phyloP scores from a whole-genome alignment of 768 basidiomycete genomes.

The Trametes cingulata region DNA sequence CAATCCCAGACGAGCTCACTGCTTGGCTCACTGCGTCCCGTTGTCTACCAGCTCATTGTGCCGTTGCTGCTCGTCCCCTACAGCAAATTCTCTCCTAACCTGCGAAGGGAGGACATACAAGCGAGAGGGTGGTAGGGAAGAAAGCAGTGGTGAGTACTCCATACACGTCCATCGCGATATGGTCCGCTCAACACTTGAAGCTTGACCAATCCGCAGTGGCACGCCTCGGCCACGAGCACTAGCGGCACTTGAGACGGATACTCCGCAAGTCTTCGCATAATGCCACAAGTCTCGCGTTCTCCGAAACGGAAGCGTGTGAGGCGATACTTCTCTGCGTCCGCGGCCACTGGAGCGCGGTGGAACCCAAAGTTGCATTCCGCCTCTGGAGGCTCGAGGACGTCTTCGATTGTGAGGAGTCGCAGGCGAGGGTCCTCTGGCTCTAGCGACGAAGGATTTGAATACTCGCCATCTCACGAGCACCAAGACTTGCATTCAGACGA shows the following conservation, averaged over 20 bases:
- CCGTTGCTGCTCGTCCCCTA: too few relatives aligned
- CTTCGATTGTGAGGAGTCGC: constrained; percentile 13
- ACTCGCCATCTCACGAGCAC: constrained; percentile 18
- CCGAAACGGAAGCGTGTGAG: constrained; percentile 29
- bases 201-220: neutral
- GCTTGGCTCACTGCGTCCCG: too few relatives aligned
- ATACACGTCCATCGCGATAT: too few relatives aligned
- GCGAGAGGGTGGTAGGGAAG: too few relatives aligned
- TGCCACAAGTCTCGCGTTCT: constrained; percentile 29
- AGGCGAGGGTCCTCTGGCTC: constrained; percentile 23
- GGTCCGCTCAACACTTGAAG: too few relatives aligned
- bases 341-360: constrained; percentile 25
- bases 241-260: too few relatives aligned
- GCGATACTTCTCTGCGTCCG: constrained; percentile 31
- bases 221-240: constrained; percentile 3
- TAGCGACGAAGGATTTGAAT: constrained; percentile 18
- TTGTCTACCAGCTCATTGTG: too few relatives aligned
- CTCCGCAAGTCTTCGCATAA: neutral
- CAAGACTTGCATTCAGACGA: constrained; percentile 21
- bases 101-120: too few relatives aligned
- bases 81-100: too few relatives aligned
- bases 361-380: constrained; percentile 10
- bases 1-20: too few relatives aligned
- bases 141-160: too few relatives aligned
- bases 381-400: constrained; percentile 3